phyloP scores from a whole-genome alignment of 106 monocot species.

The Phalaenopsis aphrodite region DNA sequence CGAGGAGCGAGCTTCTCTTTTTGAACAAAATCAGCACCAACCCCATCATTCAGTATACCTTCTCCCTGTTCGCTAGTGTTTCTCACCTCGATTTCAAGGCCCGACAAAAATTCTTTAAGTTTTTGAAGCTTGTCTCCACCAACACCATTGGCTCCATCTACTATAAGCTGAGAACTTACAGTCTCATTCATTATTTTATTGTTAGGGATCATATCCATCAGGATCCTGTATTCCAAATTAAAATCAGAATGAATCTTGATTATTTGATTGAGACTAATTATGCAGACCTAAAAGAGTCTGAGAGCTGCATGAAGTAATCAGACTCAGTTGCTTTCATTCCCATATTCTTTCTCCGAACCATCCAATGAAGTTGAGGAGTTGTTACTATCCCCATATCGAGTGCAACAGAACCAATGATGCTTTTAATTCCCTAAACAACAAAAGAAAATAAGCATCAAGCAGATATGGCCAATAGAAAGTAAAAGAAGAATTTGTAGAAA shows the following conservation, averaged over 20 bases:
- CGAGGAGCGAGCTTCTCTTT: slow-evolving; percentile 72
- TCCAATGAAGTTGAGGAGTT: slow-evolving; percentile 98
- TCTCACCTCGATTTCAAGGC: slow-evolving; percentile 54
- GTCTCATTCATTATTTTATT: slow-evolving; percentile 1
- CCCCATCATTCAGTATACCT: slow-evolving; percentile 78
- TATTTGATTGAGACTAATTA: not conserved
- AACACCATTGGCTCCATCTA: slow-evolving; percentile 94
- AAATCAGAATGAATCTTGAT: not conserved
- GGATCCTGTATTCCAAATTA: slow-evolving; percentile 31
- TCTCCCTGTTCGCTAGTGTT: slow-evolving; percentile 63
- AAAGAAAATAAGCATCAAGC: not conserved
- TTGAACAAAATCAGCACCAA: slow-evolving; percentile 93
- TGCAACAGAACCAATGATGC: slow-evolving; percentile 62
- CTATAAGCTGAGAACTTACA: slow-evolving; percentile 34
- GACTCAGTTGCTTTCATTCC: slow-evolving; percentile 50
- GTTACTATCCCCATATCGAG: slow-evolving; percentile 86
- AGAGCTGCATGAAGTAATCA: slow-evolving; percentile 70
- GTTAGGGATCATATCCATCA: slow-evolving; percentile 49
- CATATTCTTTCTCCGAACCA: slow-evolving; percentile 72
- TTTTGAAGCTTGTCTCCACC: slow-evolving; percentile 78
- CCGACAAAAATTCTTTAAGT: slow-evolving; percentile 36
- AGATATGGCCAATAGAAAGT: not conserved
- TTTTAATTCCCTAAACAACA: slow-evolving; percentile 49
- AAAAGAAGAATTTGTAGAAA: not conserved
- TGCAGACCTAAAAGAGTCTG: slow-evolving; percentile 68